Conservation (phyloP, 2,329 filamentous ascomycete genomes). For the Fusarium napiforme region DNA sequence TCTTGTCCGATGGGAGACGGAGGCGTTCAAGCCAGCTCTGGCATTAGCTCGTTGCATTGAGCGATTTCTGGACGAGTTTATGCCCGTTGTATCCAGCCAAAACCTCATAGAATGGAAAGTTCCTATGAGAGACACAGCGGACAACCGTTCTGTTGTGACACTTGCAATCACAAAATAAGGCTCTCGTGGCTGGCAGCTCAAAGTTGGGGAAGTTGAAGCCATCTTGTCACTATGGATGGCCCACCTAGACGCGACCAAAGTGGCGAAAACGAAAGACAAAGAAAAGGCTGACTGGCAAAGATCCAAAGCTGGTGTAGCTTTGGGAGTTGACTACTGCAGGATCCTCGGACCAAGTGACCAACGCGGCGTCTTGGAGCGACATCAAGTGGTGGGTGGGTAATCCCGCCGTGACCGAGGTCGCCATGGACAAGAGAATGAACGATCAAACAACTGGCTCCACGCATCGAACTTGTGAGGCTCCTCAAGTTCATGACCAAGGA, state of each 20-base stretch:
- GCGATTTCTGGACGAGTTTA: background rate
- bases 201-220: background rate
- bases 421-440: background rate
- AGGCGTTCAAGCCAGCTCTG: background rate
- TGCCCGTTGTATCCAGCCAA: background rate
- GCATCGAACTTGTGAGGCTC: background rate
- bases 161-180: background rate
- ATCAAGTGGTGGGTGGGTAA: background rate
- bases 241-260: background rate
- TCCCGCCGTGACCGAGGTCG: background rate
- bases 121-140: background rate
- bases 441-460: background rate
- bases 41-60: background rate
- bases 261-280: fast-evolving
- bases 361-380: background rate
- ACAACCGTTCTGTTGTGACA: background rate
- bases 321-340: background rate
- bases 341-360: background rate
- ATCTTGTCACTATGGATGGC: background rate
- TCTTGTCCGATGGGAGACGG: background rate
- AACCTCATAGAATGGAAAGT: background rate
- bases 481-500: background rate
- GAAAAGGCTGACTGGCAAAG: background rate
- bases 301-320: background rate
- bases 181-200: background rate